Evolutionary conservation across 2,329 filamentous ascomycete species (phyloP).

Genomic region (Exserohilum turcica): DNA sequence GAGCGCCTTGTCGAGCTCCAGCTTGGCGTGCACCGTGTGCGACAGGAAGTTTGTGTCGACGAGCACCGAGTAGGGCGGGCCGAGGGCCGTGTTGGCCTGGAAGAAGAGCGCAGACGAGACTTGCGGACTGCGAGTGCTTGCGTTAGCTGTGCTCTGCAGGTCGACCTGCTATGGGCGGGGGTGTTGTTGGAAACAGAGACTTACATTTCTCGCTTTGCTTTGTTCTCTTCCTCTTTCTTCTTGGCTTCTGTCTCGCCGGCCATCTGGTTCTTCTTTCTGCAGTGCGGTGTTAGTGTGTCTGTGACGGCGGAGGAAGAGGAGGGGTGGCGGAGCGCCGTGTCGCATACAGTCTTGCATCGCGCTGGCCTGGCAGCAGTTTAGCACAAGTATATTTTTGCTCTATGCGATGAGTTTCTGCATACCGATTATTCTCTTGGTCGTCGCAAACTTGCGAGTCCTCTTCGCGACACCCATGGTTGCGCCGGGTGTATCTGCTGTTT

Average conservation of each 20-base stretch:
- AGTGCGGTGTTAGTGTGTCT: conserved; percentile 11
- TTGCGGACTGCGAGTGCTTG: conserved; percentile 63
- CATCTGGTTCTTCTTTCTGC: conserved; percentile 73
- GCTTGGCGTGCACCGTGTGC: conserved; percentile 88
- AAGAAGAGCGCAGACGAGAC: conserved; percentile 66
- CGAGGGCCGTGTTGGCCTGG: conserved; percentile 74
- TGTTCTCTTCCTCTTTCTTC: conserved; percentile 61
- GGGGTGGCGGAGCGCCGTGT: conserved; percentile 19
- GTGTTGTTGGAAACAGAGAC: conserved; percentile 19
- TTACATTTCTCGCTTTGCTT: conserved; percentile 75
- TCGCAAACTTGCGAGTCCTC: conserved; percentile 88
- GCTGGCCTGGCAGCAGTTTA: conserved; percentile 52
- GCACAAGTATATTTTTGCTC: neutral
- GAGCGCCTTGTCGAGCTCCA: conserved; percentile 83
- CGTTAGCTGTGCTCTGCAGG: conserved; percentile 9
- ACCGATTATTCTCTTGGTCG: conserved; percentile 81
- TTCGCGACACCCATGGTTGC: conserved; percentile 81
- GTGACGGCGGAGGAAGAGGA: conserved; percentile 7
- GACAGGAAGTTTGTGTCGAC: conserved; percentile 47
- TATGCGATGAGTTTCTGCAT: neutral
- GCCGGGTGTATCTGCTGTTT: conserved; percentile 5
- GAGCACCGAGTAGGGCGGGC: conserved; percentile 80
- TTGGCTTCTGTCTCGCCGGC: conserved; percentile 66
- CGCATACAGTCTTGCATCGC: conserved; percentile 70
- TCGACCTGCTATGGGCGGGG: no score